A percentile compares a stretch with the other conserved stretches of the same genome.
Evolutionary conservation across 2,329 filamentous ascomycete species (phyloP).

Genomic region (Amauroascus verrucosus): DNA sequence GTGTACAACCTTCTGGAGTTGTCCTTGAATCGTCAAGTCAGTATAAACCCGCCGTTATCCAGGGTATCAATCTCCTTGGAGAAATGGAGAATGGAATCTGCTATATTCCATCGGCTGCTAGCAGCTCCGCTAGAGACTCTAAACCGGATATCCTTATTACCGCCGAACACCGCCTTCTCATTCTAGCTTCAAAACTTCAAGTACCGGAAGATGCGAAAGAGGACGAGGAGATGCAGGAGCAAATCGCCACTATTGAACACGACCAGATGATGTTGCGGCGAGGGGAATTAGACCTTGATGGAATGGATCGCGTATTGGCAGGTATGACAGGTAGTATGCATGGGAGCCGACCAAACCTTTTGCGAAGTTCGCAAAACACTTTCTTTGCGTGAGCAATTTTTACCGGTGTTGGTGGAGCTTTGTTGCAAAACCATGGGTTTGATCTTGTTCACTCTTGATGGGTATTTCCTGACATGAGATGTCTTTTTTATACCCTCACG

Average conservation of each 20-base stretch:
- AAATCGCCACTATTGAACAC: constrained; percentile 16
- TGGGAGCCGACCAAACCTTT: constrained; percentile 20
- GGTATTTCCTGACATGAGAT: too few species aligned
- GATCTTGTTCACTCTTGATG: too few species aligned
- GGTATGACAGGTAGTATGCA: constrained; percentile 30
- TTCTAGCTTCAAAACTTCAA: constrained; percentile 26
- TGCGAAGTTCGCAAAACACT: constrained; percentile 29
- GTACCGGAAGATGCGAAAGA: constrained; percentile 19
- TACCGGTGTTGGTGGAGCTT: neutral
- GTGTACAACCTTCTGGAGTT: constrained; percentile 29
- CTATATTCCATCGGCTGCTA: constrained; percentile 25
- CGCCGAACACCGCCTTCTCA: constrained; percentile 33
- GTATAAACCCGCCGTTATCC: constrained; percentile 31
- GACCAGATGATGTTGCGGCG: constrained; percentile 35
- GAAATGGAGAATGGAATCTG: constrained; percentile 32
- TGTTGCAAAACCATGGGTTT: neutral
- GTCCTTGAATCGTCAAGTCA: constrained; percentile 31
- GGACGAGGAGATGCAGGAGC: constrained; percentile 11
- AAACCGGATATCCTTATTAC: constrained; percentile 31
- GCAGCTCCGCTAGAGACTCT: constrained; percentile 19
- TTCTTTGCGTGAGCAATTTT: neutral
- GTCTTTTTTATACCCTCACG: neutral
- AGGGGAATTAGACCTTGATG: constrained; percentile 39
- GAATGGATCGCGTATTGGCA: constrained; percentile 39
- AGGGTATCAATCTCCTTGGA: constrained; percentile 32